phyloP scores from a whole-genome alignment of 257 asterid genomes.

The Gardenia jasminoides region DNA sequence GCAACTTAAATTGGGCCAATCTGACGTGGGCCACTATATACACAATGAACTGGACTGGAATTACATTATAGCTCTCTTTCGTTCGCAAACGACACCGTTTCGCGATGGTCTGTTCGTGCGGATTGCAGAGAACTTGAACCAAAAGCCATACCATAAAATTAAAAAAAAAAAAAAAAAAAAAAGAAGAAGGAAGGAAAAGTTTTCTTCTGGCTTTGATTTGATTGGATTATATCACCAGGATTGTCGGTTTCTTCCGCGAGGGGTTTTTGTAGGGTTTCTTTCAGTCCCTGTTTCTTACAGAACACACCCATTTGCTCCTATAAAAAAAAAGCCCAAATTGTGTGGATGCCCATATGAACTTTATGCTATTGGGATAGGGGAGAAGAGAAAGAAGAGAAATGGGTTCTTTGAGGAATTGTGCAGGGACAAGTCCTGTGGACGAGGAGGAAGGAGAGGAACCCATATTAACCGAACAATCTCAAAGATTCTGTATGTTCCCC shows the following conservation, averaged over 20 bases:
- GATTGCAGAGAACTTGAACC: neutral
- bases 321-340: neutral
- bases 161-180: neutral
- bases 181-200: neutral
- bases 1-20: neutral
- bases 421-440: constrained; percentile 24
- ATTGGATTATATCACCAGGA: neutral
- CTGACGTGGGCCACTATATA: neutral
- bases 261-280: constrained; percentile 57
- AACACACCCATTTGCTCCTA: neutral
- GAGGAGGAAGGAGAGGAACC: constrained; percentile 51
- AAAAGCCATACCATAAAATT: neutral
- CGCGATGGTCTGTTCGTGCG: neutral
- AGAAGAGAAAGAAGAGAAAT: constrained; percentile 15
- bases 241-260: constrained; percentile 26
- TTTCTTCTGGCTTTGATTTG: neutral
- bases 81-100: neutral
- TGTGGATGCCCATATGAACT: neutral
- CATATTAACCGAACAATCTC: constrained; percentile 63
- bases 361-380: neutral
- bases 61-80: neutral
- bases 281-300: neutral
- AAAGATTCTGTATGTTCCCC: constrained; percentile 72
- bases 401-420: constrained; percentile 55
- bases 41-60: neutral